Base-by-base conservation (phyloP, 768 basidiomycete genomes). In the Cytidiella melzeri region DNA sequence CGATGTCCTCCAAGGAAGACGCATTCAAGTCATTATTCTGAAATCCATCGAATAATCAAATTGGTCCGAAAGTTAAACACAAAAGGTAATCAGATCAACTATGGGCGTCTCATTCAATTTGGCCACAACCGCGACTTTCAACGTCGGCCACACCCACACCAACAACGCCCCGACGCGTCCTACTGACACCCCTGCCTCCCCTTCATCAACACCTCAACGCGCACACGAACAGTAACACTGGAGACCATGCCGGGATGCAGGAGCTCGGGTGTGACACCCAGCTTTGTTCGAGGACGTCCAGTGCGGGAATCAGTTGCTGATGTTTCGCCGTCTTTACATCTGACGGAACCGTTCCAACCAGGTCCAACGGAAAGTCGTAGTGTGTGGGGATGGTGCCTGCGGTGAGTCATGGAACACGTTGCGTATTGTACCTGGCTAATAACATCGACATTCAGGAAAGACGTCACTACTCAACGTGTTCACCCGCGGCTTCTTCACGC, bases 331-430 rank as follows among this genome's bases (percentile, higher is more conserved):
- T 15, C 9, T 34, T 34, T 15, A 7, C 30, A 7, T 34, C 30
- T 34, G 15, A 34, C 15, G 30, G 30, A 15, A 15, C 30, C 30
- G 30, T 15, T 20, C 9, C 19, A n/a, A 5, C 13, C 36, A 51
- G 51, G 39, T 53, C n/a, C 54, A 55, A 47, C 37, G 47, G 47
- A 83, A 85, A 67, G 71, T 90, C 34, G 87, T 93, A 23, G 94
- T 98, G n/a, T 86, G 93, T 54, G 94, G 94, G 30, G 94, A 98
- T 68, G 94, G 94, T 57, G 94, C 94, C 47, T 93, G 89, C 61
- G 94, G 94, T 87, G 61, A 51, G 78, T 66, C 37, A 12, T 47
- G 30, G 30, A 30, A 30, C 24, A 20, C 18, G 11, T 55, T 21
- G 30, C 28, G 18, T 20, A 13, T 30, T 21, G 26, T 40, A 43